A percentile compares a stretch with the other conserved stretches of the same genome.
Conservation (phyloP, 139 green algal genomes). For the Picochlorum sp. region DNA sequence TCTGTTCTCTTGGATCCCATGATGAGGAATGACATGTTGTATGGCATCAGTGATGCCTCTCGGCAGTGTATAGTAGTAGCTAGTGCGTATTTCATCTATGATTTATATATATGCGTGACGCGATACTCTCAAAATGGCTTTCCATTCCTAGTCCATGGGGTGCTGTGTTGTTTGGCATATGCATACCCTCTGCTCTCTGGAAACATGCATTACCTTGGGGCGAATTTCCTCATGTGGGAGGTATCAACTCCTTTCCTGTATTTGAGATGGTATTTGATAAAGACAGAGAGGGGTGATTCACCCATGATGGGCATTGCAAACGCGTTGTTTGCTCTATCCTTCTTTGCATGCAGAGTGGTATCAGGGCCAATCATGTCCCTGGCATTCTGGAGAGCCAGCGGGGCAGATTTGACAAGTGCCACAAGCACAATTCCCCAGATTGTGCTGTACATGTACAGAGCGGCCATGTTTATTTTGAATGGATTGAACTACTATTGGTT, state of each 20-base stretch:
- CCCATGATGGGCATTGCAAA: slow-evolving; percentile 27
- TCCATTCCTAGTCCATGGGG: slow-evolving; percentile 22
- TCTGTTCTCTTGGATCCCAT: neutral
- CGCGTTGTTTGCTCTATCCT: slow-evolving; percentile 24
- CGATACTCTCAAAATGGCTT: slow-evolving; percentile 20
- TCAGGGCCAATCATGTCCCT: slow-evolving; percentile 22
- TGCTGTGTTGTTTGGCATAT: slow-evolving; percentile 23
- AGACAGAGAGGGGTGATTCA: slow-evolving; percentile 26
- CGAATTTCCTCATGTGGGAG: slow-evolving; percentile 30
- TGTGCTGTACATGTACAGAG: neutral
- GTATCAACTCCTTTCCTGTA: slow-evolving; percentile 46
- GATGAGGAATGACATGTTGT: neutral
- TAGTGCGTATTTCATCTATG: slow-evolving; percentile 25
- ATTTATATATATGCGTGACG: slow-evolving; percentile 9
- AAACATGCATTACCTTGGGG: slow-evolving; percentile 20
- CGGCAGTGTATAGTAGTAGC: slow-evolving; percentile 7
- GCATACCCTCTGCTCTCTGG: slow-evolving; percentile 13
- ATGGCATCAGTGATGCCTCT: neutral
- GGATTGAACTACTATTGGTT: slow-evolving; percentile 17
- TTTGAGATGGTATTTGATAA: slow-evolving; percentile 42
- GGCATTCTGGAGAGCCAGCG: neutral
- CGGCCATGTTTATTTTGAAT: slow-evolving; percentile 7
- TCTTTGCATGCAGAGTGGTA: slow-evolving; percentile 39
- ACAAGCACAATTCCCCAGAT: neutral
- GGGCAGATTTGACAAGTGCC: neutral